phyloP scores from a whole-genome alignment of 495 filamentous ascomycete genomes.

The Melanomma pulvis-pyrius region DNA sequence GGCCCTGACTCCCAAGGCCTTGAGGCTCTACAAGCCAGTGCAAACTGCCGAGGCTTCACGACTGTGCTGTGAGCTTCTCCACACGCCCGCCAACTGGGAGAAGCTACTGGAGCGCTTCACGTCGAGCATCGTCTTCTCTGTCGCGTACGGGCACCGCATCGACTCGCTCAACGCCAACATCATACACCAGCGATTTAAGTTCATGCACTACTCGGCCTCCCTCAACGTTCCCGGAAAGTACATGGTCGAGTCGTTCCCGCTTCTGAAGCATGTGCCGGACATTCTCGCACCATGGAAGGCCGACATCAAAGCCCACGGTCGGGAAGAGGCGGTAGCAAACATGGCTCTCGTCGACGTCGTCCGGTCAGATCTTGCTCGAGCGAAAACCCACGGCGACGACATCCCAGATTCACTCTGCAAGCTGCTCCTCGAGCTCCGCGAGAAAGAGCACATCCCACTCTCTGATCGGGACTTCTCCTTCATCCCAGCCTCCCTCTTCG shows the following conservation, averaged over 20 bases:
- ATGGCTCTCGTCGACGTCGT: conserved; percentile 58
- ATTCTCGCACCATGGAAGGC: conserved; percentile 62
- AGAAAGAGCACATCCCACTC: conserved; percentile 43
- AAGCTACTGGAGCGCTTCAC: conserved; percentile 68
- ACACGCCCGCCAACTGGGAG: conserved; percentile 52
- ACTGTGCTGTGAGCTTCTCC: conserved; percentile 44
- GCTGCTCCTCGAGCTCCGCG: conserved; percentile 21
- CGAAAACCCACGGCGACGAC: conserved; percentile 44
- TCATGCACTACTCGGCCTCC: conserved; percentile 61
- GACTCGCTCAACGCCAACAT: conserved; percentile 56
- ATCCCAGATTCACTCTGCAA: conserved; percentile 36
- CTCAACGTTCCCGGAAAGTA: conserved; percentile 65
- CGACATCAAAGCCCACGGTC: conserved; percentile 55
- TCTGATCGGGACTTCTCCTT: conserved; percentile 59
- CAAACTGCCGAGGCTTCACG: conserved; percentile 49
- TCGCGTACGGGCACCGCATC: conserved; percentile 64
- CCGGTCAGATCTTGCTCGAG: conserved; percentile 50
- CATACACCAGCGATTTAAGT: conserved; percentile 57
- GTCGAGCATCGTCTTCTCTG: conserved; percentile 64
- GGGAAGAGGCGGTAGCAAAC: conserved; percentile 56
- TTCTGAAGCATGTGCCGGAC: conserved; percentile 58
- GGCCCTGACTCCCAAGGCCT: conserved; percentile 50
- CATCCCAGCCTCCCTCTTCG: conserved; percentile 64
- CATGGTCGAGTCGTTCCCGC: conserved; percentile 58
- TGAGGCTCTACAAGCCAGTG: conserved; percentile 54